Base-by-base conservation (phyloP, 768 basidiomycete genomes). In the Rubroboletus pulcherrimus region DNA sequence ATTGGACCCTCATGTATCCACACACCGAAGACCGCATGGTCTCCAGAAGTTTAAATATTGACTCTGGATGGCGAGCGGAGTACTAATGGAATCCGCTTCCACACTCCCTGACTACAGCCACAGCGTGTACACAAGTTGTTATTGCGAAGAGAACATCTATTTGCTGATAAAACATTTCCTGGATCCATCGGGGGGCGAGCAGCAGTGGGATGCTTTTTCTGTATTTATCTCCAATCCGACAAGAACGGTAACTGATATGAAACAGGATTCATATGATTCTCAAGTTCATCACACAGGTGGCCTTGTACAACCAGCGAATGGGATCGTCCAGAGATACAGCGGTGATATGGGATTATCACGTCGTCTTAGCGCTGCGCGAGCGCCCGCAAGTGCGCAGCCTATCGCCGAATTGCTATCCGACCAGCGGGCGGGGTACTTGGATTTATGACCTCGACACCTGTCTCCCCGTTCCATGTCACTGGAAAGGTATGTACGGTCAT, bases 271-370 rank as follows among this genome's bases (percentile, higher is more conserved):
- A 12, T 43, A 5, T 1, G 35, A 41, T 37, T 41, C 55, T 61
- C 4, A 66, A 41, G 34, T 39, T 45, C 54, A 48, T 53, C 31
- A 30, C 37, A 54, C 59, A 87, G 87, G 82, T 87, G 35, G 84
- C 83, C 29, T 65, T 90, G 43, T 87, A 83, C 82, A 75, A 74
- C 54, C 87, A 88, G 68, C 80, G 78, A 59, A 71, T 70, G 29
- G 75, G 77, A 12, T 56, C 56, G 15, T 63, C 69, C 15, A 64
- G 60, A 30, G 71, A 70, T 35, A 60, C 51, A 4, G 69, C 78
- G 40, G 78, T 88, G 19, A 69, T 89, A 40, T 89, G 87, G 87
- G 87, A 90, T 66, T 89, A 90, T 69, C 87, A 89, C 63, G 86
- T 85, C 60, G 69, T 90, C 40, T 76, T 87, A 12, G 66, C 81